Conservation (phyloP, 2,329 filamentous ascomycete genomes). For the Fusarium sp. region DNA sequence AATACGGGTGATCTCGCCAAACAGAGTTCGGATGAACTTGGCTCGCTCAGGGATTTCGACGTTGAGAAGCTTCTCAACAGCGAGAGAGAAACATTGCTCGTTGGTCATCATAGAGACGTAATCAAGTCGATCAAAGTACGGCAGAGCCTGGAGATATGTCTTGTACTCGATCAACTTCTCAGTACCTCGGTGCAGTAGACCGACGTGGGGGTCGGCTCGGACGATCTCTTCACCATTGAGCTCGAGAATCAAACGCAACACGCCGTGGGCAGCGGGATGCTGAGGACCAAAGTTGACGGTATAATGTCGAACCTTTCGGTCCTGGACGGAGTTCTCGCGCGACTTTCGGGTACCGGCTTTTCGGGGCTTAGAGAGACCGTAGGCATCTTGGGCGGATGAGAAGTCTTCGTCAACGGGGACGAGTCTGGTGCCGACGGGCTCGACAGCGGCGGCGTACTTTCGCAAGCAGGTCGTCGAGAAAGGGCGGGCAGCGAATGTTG, state of each 20-base stretch:
- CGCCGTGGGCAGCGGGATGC: constrained; percentile 97
- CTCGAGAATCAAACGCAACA: constrained; percentile 96
- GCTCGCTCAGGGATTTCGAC: constrained; percentile 94
- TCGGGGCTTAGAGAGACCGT: constrained; percentile 56
- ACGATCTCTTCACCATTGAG: constrained; percentile 98
- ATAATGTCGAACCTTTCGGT: constrained; percentile 96
- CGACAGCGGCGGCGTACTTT: constrained; percentile 66
- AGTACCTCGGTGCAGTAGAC: constrained; percentile 93
- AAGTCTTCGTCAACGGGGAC: constrained; percentile 74
- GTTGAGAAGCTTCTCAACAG: constrained; percentile 97
- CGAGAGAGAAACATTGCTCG: constrained; percentile 95
- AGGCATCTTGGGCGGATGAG: constrained; percentile 59
- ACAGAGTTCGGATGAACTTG: constrained; percentile 96
- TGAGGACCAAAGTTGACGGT: constrained; percentile 99
- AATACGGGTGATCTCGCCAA: constrained; percentile 92
- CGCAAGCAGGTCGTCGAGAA: constrained; percentile 73
- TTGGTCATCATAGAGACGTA: constrained; percentile 99
- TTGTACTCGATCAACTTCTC: constrained; percentile 99
- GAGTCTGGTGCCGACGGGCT: constrained; percentile 64
- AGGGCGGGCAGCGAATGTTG: constrained; percentile 59
- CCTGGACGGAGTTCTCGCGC: constrained; percentile 58
- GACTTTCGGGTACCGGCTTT: constrained; percentile 56
- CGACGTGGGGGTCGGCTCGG: constrained; percentile 95
- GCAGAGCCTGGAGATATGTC: constrained; percentile 96
- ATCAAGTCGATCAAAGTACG: constrained; percentile 98